Base-by-base conservation (phyloP, 352 stramenopile species). In the Blastocystis sp. region DNA sequence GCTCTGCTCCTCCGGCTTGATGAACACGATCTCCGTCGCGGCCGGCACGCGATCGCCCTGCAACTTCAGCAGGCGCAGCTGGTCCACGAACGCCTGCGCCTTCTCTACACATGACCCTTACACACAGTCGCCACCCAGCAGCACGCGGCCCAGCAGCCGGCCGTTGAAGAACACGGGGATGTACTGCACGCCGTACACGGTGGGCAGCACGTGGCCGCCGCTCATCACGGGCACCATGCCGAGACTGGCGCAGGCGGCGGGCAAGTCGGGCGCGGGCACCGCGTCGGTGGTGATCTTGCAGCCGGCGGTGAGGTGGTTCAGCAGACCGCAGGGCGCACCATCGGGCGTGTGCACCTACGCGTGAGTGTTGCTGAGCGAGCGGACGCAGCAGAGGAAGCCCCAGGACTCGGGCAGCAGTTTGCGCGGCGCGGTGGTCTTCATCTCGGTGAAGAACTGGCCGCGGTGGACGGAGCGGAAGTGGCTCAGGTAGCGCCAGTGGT, bases 401-500 rank as follows among this genome's bases (percentile, higher is more conserved):
- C 96, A 99, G 78, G 96, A 97, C 90, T 99, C 96, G 0, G 96
- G 96, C 28, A 99, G 92, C 60, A 99, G 91, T 90, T 99, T 98
- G 59, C 97, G 93, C 64, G 99, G 96, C 5, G 96, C 92, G 11
- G 97, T 99, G 56, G 96, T 99, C 90, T 99, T 99, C 97, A 99
- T 99, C 89, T 98, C 96, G 52, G 96, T 98, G 90, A 99, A 99
- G 90, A 99, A 99, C 90, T 98, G 95, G 38, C 97, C 97, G 91
- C 97, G 94, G 90, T 99, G 96, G 40, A 99, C 96, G 59, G 94
- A 98, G 7, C 96, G 94, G 90, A 99, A 99, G 91, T 99, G 97
- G 60, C 95, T 96, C 62, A 98, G 95, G 92, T 98, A 99, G 48
- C 97, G 92, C 89, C 98, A 96, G 90, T 98, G 98, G 90, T 99